These are phyloP conservation scores for Verticillium klebahnii DNA, from an alignment of 2,329 filamentous ascomycete genomes.

Conservation along the genomic window DNA sequence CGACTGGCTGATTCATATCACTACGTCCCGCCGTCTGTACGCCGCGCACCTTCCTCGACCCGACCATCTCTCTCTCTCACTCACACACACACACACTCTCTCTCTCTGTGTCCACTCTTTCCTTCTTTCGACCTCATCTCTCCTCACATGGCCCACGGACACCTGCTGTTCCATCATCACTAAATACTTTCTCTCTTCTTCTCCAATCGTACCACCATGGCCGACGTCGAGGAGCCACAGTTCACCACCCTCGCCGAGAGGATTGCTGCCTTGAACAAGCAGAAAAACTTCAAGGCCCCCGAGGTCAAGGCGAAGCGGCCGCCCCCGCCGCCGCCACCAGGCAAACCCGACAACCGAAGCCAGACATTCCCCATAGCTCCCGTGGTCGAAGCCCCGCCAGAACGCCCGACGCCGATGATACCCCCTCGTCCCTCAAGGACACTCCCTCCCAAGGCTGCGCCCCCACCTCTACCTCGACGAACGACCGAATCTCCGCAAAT, in stretches of 20 bases:
- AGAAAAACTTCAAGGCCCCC: slow-evolving; percentile 51
- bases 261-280: slow-evolving; percentile 59
- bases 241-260: slow-evolving; percentile 58
- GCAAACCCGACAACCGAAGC: slow-evolving; percentile 31
- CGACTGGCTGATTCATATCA: neutral
- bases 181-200: neutral
- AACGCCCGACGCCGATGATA: slow-evolving; percentile 25
- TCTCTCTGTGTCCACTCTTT: neutral
- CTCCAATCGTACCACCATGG: slow-evolving; percentile 35
- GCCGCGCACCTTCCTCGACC: neutral
- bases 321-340: slow-evolving; percentile 42
- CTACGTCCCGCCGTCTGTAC: neutral
- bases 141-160: neutral
- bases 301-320: slow-evolving; percentile 29
- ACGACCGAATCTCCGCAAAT: slow-evolving; percentile 21
- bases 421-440: slow-evolving; percentile 30
- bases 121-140: neutral
- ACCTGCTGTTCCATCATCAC: neutral
- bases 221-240: slow-evolving; percentile 57
- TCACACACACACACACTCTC: too few species aligned
- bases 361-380: slow-evolving; percentile 31
- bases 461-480: slow-evolving; percentile 34
- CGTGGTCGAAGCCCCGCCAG: slow-evolving; percentile 13
- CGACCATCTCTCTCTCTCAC: neutral
- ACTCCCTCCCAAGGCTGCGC: slow-evolving; percentile 18